These are phyloP conservation scores for Grigorovia transvaalensis DNA, from an alignment of 805 yeast species.

Conservation along the genomic window DNA sequence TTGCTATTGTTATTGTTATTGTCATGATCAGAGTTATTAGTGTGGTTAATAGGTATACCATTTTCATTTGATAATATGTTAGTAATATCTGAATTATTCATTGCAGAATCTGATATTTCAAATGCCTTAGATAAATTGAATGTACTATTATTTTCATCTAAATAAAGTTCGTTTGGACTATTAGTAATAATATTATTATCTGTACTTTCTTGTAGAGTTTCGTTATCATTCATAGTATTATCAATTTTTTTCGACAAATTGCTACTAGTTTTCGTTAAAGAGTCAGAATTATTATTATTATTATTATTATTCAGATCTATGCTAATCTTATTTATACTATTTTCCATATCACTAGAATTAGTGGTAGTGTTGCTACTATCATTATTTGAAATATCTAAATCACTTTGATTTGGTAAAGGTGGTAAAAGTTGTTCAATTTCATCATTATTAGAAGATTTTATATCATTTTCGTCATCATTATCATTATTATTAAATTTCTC, in stretches of 20 bases:
- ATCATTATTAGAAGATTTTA: constrained; percentile 8
- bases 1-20: not conserved
- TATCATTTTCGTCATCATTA: not conserved
- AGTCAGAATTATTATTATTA: not conserved
- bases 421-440: constrained; percentile 14
- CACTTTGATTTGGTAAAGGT: constrained; percentile 14
- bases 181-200: not conserved
- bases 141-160: constrained; percentile 10
- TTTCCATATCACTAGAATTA: not conserved
- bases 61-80: no score
- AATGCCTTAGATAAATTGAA: constrained; percentile 25
- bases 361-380: not conserved
- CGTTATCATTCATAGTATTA: not conserved
- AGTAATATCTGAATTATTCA: not conserved
- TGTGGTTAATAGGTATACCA: not conserved
- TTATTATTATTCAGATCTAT: not conserved
- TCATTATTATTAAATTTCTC: not conserved
- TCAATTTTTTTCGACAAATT: not conserved
- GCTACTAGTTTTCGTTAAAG: not conserved
- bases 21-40: not conserved
- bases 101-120: constrained; percentile 10
- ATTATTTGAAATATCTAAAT: constrained; percentile 1
- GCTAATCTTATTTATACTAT: not conserved
- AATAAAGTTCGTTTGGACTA: not conserved
- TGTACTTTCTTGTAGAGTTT: not conserved